Evolutionary conservation across 2,329 filamentous ascomycete species (phyloP).

Genomic region (Alternaria postmessia): DNA sequence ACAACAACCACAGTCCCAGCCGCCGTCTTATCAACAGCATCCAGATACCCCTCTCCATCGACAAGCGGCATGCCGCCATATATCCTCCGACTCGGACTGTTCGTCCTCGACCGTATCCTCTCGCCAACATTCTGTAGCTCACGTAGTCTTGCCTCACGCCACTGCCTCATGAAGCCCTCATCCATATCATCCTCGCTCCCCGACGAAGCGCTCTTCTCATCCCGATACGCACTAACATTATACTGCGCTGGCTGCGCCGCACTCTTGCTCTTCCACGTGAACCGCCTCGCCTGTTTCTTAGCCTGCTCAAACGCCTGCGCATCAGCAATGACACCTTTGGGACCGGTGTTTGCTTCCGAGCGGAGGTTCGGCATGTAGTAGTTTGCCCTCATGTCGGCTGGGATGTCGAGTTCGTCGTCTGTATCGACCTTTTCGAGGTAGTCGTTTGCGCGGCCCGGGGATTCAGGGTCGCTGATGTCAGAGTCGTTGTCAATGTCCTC

Average conservation of each 20-base stretch:
- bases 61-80: slow-evolving; percentile 85
- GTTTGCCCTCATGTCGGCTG: slow-evolving; percentile 64
- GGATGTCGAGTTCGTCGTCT: slow-evolving; percentile 56
- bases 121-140: slow-evolving; percentile 74
- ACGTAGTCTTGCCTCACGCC: slow-evolving; percentile 80
- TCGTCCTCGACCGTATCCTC: slow-evolving; percentile 67
- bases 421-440: slow-evolving; percentile 69
- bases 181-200: slow-evolving; percentile 69
- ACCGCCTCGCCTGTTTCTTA: slow-evolving; percentile 47
- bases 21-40: slow-evolving; percentile 90
- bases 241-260: slow-evolving; percentile 26
- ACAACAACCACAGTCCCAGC: slow-evolving; percentile 87
- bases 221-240: slow-evolving; percentile 54
- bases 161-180: slow-evolving; percentile 81
- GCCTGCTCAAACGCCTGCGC: slow-evolving; percentile 79
- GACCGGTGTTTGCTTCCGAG: slow-evolving; percentile 76
- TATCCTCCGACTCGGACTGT: slow-evolving; percentile 77
- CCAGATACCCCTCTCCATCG: slow-evolving; percentile 91
- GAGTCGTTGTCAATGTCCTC: slow-evolving; percentile 65
- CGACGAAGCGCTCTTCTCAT: slow-evolving; percentile 52
- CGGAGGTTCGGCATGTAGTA: slow-evolving; percentile 68
- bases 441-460: slow-evolving; percentile 57
- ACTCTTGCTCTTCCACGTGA: slow-evolving; percentile 44
- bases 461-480: slow-evolving; percentile 64
- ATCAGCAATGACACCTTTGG: slow-evolving; percentile 88